Conservation (phyloP, 495 filamentous ascomycete genomes). For the Friedmanniomyces simplex region DNA sequence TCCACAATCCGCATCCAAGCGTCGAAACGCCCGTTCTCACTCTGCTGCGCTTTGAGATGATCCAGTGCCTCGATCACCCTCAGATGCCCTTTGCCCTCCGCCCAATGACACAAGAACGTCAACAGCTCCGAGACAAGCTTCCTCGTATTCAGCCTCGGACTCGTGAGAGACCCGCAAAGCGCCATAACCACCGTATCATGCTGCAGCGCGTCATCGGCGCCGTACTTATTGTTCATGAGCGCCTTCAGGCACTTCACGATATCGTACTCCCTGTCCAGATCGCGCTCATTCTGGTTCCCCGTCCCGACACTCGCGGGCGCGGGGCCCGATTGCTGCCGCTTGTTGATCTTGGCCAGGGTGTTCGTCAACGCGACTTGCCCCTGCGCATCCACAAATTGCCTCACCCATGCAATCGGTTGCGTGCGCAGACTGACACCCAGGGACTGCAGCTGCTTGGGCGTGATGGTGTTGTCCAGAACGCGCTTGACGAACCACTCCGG, state of each 20-base stretch:
- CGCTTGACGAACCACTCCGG: conserved; percentile 98
- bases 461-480: conserved; percentile 91
- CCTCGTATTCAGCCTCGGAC: conserved; percentile 78
- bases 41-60: conserved; percentile 75
- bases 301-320: conserved; percentile 34
- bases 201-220: conserved; percentile 87
- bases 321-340: conserved; percentile 63
- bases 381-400: conserved; percentile 91
- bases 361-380: conserved; percentile 95
- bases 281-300: conserved; percentile 63
- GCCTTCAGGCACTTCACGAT: conserved; percentile 96
- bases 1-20: conserved; percentile 98
- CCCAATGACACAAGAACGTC: conserved; percentile 97
- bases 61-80: conserved; percentile 93
- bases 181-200: conserved; percentile 86
- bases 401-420: conserved; percentile 96
- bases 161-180: conserved; percentile 76
- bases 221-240: conserved; percentile 98
- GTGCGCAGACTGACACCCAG: conserved; percentile 89
- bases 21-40: conserved; percentile 93
- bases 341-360: conserved; percentile 84
- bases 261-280: conserved; percentile 91
- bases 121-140: conserved; percentile 94
- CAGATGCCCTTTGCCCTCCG: conserved; percentile 80
- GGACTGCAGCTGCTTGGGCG: conserved; percentile 80